A percentile compares a stretch with the other conserved stretches of the same genome.
phyloP scores from a whole-genome alignment of 257 asterid species.

The Solanum paucissectum region DNA sequence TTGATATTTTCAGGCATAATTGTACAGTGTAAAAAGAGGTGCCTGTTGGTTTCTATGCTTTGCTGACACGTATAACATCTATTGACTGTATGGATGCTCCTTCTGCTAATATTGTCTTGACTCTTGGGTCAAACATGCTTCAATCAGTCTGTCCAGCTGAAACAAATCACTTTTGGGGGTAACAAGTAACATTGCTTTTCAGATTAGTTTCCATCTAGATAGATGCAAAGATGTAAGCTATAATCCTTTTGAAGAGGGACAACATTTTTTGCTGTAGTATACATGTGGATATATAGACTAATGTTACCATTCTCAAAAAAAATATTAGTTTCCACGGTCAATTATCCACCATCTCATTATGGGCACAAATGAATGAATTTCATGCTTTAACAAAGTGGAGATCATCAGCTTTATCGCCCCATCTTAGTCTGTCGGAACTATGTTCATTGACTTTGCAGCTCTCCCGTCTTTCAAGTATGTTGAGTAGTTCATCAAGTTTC shows the following conservation, averaged over 20 bases:
- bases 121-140: neutral
- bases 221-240: too few species aligned
- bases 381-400: neutral
- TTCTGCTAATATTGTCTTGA: neutral
- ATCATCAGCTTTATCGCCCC: neutral
- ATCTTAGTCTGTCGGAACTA: neutral
- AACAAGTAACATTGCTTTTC: neutral
- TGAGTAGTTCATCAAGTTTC: neutral
- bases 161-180: neutral
- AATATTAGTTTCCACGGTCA: neutral
- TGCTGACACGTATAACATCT: neutral
- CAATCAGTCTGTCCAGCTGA: neutral
- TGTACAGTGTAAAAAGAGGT: neutral
- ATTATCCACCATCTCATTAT: neutral
- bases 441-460: neutral
- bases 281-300: too few species aligned
- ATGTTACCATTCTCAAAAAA: too few species aligned
- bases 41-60: neutral
- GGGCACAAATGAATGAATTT: neutral
- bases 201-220: neutral
- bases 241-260: too few species aligned
- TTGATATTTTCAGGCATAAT: neutral
- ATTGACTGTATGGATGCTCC: neutral
- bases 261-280: too few species aligned
- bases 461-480: neutral